Conservation (phyloP, 2,329 filamentous ascomycete genomes). For the Phialophora macrospora region DNA sequence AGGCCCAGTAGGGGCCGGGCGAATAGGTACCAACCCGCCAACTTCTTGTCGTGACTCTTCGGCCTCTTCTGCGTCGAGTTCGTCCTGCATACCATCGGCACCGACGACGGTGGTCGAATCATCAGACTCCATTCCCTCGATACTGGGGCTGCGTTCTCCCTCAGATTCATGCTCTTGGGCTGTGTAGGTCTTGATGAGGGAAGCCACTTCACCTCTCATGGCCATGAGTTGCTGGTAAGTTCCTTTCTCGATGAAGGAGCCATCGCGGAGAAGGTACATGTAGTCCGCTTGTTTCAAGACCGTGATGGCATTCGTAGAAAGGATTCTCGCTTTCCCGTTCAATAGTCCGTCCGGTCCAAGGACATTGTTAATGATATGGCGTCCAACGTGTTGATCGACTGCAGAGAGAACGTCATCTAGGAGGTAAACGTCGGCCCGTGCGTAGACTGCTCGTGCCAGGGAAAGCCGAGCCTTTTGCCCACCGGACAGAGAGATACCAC, state of each 20-base stretch:
- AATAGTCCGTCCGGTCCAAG: slow-evolving; percentile 84
- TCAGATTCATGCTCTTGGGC: slow-evolving; percentile 59
- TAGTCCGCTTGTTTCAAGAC: slow-evolving; percentile 88
- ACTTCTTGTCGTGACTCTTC: slow-evolving; percentile 71
- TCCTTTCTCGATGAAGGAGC: slow-evolving; percentile 81
- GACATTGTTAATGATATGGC: slow-evolving; percentile 93
- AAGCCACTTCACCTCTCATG: slow-evolving; percentile 88
- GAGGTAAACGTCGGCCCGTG: slow-evolving; percentile 93
- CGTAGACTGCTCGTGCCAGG: slow-evolving; percentile 91
- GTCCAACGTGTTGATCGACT: slow-evolving; percentile 96
- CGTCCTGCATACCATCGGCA: slow-evolving; percentile 55
- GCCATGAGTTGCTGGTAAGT: slow-evolving; percentile 90
- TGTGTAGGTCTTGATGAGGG: slow-evolving; percentile 74
- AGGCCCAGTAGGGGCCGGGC: slow-evolving; percentile 51
- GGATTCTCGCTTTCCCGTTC: slow-evolving; percentile 81
- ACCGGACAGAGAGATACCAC: slow-evolving; percentile 92
- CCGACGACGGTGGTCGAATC: slow-evolving; percentile 67
- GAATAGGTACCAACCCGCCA: slow-evolving; percentile 77
- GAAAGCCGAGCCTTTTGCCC: slow-evolving; percentile 95
- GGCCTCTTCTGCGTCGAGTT: slow-evolving; percentile 59
- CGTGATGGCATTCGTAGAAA: slow-evolving; percentile 93
- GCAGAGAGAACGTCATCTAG: slow-evolving; percentile 94
- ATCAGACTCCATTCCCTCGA: slow-evolving; percentile 55
- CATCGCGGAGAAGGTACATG: slow-evolving; percentile 82
- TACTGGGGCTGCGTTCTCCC: slow-evolving; percentile 43